These are phyloP conservation scores for Quercus parvula DNA, from an alignment of 306 rosid genomes.

Conservation along the genomic window DNA sequence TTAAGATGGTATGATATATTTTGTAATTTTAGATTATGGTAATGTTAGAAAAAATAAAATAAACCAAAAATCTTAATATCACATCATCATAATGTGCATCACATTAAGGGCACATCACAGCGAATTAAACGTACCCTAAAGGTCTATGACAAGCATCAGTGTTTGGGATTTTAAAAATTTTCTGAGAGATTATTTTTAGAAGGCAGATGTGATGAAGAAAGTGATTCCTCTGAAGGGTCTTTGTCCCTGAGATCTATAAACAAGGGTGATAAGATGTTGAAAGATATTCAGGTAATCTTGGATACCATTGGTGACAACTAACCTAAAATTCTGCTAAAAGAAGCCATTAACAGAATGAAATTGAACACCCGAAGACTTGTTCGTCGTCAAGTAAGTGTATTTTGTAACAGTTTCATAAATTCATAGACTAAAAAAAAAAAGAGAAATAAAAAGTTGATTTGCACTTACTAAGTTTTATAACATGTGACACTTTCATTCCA, in stretches of 20 bases:
- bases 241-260: conserved; percentile 12
- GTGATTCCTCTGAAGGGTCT: conserved; percentile 23
- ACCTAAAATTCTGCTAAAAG: conserved; percentile 42
- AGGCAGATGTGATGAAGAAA: conserved; percentile 21
- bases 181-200: conserved; percentile 28
- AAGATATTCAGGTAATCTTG: conserved; percentile 40
- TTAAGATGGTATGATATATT: no score
- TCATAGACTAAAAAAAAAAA: background rate
- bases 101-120: no score
- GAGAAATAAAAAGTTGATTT: background rate
- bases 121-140: background rate
- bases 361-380: conserved; percentile 74
- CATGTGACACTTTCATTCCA: background rate
- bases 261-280: conserved; percentile 34
- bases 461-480: background rate
- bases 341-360: conserved; percentile 78
- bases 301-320: conserved; percentile 37
- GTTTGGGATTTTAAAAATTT: conserved; percentile 78
- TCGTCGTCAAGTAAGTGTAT: conserved; percentile 70
- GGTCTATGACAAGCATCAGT: conserved; percentile 85
- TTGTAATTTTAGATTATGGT: no score
- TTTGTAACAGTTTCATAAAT: background rate
- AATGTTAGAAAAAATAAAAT: no score
- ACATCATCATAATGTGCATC: no score
- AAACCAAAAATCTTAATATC: no score